phyloP scores from a whole-genome alignment of 2,329 filamentous ascomycete genomes.

The Penicillium sp. region DNA sequence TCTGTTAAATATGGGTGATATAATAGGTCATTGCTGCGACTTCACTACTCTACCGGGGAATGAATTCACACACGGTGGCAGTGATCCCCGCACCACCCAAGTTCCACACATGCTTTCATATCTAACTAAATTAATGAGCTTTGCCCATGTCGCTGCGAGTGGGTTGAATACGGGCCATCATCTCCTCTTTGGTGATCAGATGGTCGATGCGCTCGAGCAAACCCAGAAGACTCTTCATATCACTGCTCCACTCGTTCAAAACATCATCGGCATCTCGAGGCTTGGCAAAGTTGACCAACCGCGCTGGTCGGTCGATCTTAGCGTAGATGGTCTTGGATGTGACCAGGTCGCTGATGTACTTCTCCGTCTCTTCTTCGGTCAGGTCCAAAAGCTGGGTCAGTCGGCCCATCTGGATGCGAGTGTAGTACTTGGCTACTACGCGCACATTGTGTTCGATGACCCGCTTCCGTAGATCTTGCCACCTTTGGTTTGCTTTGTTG shows the following conservation, averaged over 20 bases:
- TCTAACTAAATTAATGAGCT: slow-evolving; percentile 30
- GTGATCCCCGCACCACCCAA: slow-evolving; percentile 13
- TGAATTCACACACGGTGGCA: slow-evolving; percentile 32
- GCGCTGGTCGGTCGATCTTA: slow-evolving; percentile 91
- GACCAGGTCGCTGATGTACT: slow-evolving; percentile 96
- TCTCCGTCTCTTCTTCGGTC: slow-evolving; percentile 93
- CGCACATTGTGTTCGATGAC: slow-evolving; percentile 99
- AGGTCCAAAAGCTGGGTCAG: slow-evolving; percentile 89
- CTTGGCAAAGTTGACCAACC: slow-evolving; percentile 91
- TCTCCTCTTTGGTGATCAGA: slow-evolving; percentile 98
- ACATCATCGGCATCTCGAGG: slow-evolving; percentile 93
- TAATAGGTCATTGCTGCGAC: slow-evolving; percentile 10
- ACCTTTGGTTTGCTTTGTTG: slow-evolving; percentile 78
- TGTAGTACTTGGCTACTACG: slow-evolving; percentile 98
- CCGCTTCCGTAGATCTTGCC: slow-evolving; percentile 93
- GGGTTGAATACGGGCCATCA: slow-evolving; percentile 97
- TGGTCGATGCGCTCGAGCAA: slow-evolving; percentile 91
- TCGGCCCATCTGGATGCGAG: slow-evolving; percentile 87
- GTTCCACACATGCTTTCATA: slow-evolving; percentile 2
- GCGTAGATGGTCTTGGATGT: slow-evolving; percentile 97
- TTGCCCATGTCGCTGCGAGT: slow-evolving; percentile 40
- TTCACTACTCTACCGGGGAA: slow-evolving; percentile 27
- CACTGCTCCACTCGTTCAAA: slow-evolving; percentile 96
- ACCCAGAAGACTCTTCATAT: slow-evolving; percentile 91
- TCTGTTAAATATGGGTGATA: not conserved